Evolutionary conservation across 306 rosid species (phyloP), one percentile per base, ranked within the genome.

Genomic region (Cucumis melo): DNA sequence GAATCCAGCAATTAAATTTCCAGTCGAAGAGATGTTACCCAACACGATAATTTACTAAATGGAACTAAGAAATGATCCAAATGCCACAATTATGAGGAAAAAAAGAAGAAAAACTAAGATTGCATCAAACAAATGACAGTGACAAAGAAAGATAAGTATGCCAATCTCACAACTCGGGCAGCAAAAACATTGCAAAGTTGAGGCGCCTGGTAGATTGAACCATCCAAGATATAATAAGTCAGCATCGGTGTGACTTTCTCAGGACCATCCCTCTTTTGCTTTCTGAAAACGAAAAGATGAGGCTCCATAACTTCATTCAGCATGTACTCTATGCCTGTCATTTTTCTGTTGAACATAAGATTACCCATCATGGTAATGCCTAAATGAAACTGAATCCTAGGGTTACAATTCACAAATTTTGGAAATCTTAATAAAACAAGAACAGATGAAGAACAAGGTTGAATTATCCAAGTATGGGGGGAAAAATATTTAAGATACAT

Each of bases 191-290:
- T 94, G 86, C 88, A 84, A 5, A 94, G 94, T 50, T 94, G 98
- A 1, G 96, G 97, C 77, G 96, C 90, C 81, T 94, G 98, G 83
- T 94, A 91, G 34, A 94, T 90, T 2, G 97, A 91, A 78, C 98
- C 97, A 80, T 94, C 98, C 88, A 91, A 85, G 56, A 90, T 66
- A 70, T 91, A 90, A 76, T 94, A 91, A 8, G 96, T 89, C 64
- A 94, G 87, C 94, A 88, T 86, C 1, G 93, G 93, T 0, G 95
- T 91, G 75, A 91, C 94, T 80, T 90, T 94, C 81, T 94, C 97
- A 27, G 93, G 97, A 72, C 93, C 81, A 68, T 94, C 98, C 80
- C 98, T 87, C 89, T 87, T 91, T 59, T 94, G 98, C 85, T 90
- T 91, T 65, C 91, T 90, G 53, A 94, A 81, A 20, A 94, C 87